Evolutionary conservation across 2,329 filamentous ascomycete species (phyloP).

Genomic region (Aspergillus ibericus): DNA sequence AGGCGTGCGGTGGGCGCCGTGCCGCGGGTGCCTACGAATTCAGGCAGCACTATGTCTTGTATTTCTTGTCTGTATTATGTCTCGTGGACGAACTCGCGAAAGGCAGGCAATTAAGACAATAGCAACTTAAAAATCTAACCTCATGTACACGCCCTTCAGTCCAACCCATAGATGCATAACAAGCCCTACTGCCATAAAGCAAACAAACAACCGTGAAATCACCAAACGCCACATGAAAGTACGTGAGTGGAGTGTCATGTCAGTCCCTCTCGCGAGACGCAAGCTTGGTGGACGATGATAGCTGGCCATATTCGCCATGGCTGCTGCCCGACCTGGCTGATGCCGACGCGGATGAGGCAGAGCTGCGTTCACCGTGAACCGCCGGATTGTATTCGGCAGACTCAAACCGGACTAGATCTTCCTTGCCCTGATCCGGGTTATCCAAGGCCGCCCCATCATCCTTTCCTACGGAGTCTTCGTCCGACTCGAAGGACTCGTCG

Average conservation of each 20-base stretch:
- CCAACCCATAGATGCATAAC: neutral
- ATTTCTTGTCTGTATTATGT: neutral
- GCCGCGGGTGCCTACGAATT: conserved; percentile 6
- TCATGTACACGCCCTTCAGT: neutral
- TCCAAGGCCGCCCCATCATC: conserved; percentile 11
- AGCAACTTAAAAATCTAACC: neutral
- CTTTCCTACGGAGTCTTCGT: conserved; percentile 26
- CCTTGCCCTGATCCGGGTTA: conserved; percentile 21
- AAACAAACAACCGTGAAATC: neutral
- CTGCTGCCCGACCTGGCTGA: conserved; percentile 25
- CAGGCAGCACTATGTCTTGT: neutral
- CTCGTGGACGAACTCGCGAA: neutral
- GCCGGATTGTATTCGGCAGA: conserved; percentile 36
- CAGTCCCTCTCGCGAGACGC: conserved; percentile 13
- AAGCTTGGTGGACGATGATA: conserved; percentile 12
- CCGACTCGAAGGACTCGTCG: conserved; percentile 33
- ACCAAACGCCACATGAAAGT: conserved; percentile 9
- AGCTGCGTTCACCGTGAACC: conserved; percentile 22
- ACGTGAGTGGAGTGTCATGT: conserved; percentile 4
- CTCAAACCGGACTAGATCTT: conserved; percentile 13
- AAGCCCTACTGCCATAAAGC: neutral
- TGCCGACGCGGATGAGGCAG: conserved; percentile 24
- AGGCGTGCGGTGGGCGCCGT: conserved; percentile 20
- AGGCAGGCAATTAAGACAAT: neutral
- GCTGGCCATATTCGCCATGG: conserved; percentile 15